Conservation (phyloP, 306 rosid genomes). For the Castanopsis chinensis region DNA sequence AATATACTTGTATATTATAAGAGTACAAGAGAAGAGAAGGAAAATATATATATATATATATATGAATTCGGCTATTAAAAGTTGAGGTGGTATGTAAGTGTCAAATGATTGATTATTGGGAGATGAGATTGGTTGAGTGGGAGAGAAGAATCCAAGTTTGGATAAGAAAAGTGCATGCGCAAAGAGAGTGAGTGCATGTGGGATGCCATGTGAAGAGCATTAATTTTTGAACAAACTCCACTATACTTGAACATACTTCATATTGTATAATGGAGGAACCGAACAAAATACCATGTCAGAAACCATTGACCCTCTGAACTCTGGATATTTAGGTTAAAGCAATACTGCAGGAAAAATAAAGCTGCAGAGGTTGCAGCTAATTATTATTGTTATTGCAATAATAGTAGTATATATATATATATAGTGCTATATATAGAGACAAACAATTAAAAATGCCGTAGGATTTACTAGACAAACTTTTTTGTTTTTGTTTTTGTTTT, state of each 20-base stretch:
- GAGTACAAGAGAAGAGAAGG: background rate
- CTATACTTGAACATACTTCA: slow-evolving; percentile 28
- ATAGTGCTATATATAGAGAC: background rate
- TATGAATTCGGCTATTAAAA: background rate
- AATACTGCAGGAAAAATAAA: background rate
- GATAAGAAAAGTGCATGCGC: slow-evolving; percentile 27
- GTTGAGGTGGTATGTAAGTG: slow-evolving; percentile 17
- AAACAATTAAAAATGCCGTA: background rate
- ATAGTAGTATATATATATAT: background rate
- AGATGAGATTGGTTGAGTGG: slow-evolving; percentile 34
- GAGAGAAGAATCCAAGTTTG: slow-evolving; percentile 35
- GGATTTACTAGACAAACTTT: background rate
- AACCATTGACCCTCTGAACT: slow-evolving; percentile 43
- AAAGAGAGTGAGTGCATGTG: slow-evolving; percentile 48
- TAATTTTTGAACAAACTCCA: slow-evolving; percentile 39
- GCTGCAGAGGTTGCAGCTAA: background rate
- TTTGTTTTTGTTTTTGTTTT: no score
- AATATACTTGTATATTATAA: background rate
- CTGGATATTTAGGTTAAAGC: slow-evolving; percentile 16
- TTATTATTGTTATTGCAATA: slow-evolving; percentile 1
- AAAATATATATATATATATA: background rate
- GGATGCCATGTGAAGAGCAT: slow-evolving; percentile 73
- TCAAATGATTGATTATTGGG: slow-evolving; percentile 39
- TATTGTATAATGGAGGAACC: slow-evolving; percentile 21
- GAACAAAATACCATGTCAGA: slow-evolving; percentile 63